Base-by-base conservation (phyloP, 371 early-diverging fungal genomes). In the Apophysomyces elegans region DNA sequence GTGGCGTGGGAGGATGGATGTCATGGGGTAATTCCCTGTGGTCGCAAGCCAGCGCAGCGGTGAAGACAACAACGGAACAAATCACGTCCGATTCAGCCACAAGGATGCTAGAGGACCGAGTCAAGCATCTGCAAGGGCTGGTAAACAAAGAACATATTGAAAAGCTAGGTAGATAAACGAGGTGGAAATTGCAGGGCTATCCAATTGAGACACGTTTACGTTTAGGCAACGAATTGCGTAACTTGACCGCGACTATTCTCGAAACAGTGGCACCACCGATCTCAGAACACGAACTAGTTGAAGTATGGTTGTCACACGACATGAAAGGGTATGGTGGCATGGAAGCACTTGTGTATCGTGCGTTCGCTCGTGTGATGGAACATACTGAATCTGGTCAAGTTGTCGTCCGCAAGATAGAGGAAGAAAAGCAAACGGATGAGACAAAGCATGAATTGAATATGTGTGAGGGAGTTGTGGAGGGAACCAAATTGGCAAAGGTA, bases 211-310 rank as follows among this genome's bases (percentile, higher is more conserved):
- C 54, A 21, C 21, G 3, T 9, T 36, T 35, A 26, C 32, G 11
- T 58, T 26, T 61, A 85, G 86, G 86, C 43, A 66, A 74, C 58
- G 80, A 84, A 36, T 65, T 86, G 37, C 82, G 77, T 59, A 76
- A 80, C 6, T 60, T 86, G 66, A 81, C 85, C 5, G 38, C 79
- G 37, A 81, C 86, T 2, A 79, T 89, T 7, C 58, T 89, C 41
- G 88, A 89, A 37, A 86, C 85, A 39, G 86, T 89, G 36, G 89
- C 86, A 7, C 89, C 89, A 14, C 88, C 89, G 41, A 87, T 89
- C 61, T 84, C 87, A 14, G 88, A 89, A 60, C 88, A 89, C 61
- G 90, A 88, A 64, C 64, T 89, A 11, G 90, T 89, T 1, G 87
- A 88, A 67, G 80, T 89, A 8, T 87, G 84, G 84, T 62, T 89